Percentiles rank a stretch among this genome's conserved stretches.
These are phyloP conservation scores for Arthroderma sp. DNA, from an alignment of 2,329 filamentous ascomycete species.

Conservation along the genomic window DNA sequence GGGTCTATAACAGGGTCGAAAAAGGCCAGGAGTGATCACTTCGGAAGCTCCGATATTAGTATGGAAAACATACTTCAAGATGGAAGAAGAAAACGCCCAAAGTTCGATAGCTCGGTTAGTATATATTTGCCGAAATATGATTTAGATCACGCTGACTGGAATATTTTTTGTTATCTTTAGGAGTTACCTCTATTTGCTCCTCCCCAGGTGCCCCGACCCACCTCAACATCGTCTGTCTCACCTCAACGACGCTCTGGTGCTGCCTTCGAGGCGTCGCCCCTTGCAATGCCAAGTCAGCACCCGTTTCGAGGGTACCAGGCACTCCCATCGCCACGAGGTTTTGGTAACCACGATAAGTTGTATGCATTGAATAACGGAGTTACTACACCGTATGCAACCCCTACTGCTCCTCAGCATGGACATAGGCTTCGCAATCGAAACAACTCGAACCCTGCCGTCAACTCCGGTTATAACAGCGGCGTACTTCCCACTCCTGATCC, in stretches of 20 bases:
- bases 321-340: conserved; percentile 73
- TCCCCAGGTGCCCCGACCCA: conserved; percentile 79
- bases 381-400: conserved; percentile 47
- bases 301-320: conserved; percentile 65
- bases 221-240: conserved; percentile 95
- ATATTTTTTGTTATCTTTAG: conserved; percentile 36
- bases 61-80: conserved; percentile 97
- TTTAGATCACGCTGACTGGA: conserved; percentile 7
- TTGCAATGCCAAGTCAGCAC: conserved; percentile 61
- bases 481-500: conserved; percentile 87
- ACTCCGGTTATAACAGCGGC: conserved; percentile 33
- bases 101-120: conserved; percentile 93
- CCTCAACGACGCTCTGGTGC: conserved; percentile 71
- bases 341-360: conserved; percentile 39
- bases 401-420: conserved; percentile 40
- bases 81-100: conserved; percentile 84
- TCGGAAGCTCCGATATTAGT: conserved; percentile 93
- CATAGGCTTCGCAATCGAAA: conserved; percentile 55
- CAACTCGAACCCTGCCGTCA: conserved; percentile 36
- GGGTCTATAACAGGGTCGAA: conserved; percentile 59
- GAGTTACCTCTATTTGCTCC: conserved; percentile 92
- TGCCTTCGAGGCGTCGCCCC: conserved; percentile 59
- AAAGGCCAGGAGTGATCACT: conserved; percentile 65
- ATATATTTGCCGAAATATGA: conserved; percentile 6
- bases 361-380: conserved; percentile 22